Evolutionary conservation across 2,329 filamentous ascomycete species (phyloP), one percentile per base, ranked within the genome.

Genomic region (Pyrenophora seminiperda): DNA sequence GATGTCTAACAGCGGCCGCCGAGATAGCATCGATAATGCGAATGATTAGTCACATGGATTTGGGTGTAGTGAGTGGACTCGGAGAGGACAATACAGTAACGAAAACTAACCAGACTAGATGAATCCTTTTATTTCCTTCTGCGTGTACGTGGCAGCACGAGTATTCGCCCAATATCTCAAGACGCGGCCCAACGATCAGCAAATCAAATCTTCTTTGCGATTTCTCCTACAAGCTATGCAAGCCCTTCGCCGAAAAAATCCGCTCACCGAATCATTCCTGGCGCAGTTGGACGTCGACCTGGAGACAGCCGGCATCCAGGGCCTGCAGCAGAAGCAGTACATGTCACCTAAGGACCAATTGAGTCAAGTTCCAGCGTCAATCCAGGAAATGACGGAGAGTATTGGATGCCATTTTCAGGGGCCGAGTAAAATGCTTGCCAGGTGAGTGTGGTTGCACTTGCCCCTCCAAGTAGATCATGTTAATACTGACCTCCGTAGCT

Each of bases 111-210:
- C 64, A 31, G 68, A 59, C 1, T 53, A 97, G 91, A 90, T 96
- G 84, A 96, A 97, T 61, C 91, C 93, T 0, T 97, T 97, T 70
- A 88, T 96, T 63, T 91, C 91, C 0, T 97, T 97, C 73, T 96
- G 91, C 67, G 82, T 99, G 34, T 97, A 97, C 64, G 92, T 97
- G n/a, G 89, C 93, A 9, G 90, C 93, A 17, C 84, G 94, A 42
- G 93, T 97, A 0, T 97, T 97, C 67, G 88, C 97, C 6, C 93
- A 97, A 70, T 97, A 95, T 66, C 80, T 97, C n/a, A 97, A 96
- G 73, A 94, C 89, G 48, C 83, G 88, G n/a, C 91, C 92, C 0
- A 87, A 93, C 22, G 93, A 97, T 72, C 84, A 81, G 66, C 89
- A 85, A 72, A 89, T 84, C 58, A 84, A 80, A 14, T 88, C 93